Conservation (phyloP, 2,329 filamentous ascomycete species). For the Lasiodiplodia theobromae region DNA sequence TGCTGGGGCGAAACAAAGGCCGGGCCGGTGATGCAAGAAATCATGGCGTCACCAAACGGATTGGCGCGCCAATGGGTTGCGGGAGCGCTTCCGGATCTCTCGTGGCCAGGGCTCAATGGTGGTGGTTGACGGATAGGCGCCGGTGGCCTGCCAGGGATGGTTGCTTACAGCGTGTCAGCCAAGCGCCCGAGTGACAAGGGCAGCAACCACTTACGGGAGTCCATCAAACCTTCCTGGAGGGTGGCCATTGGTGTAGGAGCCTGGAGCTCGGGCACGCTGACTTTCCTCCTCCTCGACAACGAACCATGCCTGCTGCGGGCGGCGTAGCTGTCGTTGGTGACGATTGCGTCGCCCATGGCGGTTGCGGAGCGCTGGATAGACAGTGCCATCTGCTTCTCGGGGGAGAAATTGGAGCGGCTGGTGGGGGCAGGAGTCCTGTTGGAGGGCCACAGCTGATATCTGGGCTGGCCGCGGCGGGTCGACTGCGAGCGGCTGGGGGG, state of each 20-base stretch:
- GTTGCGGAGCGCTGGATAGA: conserved; percentile 48
- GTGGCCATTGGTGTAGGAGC: conserved; percentile 46
- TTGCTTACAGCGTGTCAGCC: conserved; percentile 39
- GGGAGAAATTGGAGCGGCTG: conserved; percentile 11
- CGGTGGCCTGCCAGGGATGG: conserved; percentile 49
- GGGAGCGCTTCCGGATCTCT: conserved; percentile 48
- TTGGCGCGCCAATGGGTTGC: conserved; percentile 42
- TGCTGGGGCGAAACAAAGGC: conserved; percentile 35
- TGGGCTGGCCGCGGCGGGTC: conserved; percentile 32
- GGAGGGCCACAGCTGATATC: conserved; percentile 48
- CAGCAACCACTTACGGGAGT: conserved; percentile 47
- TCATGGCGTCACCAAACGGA: conserved; percentile 50
- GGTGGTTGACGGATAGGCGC: conserved; percentile 40
- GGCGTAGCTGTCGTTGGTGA: conserved; percentile 41
- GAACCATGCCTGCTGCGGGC: conserved; percentile 46
- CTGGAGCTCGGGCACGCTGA: conserved; percentile 49
- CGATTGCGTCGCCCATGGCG: conserved; percentile 50
- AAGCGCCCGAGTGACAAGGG: conserved; percentile 5
- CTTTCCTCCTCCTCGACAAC: conserved; percentile 48
- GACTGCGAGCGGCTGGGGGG: conserved; percentile 12
- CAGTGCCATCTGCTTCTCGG: conserved; percentile 46
- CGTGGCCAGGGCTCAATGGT: conserved; percentile 39
- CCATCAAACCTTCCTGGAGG: conserved; percentile 46
- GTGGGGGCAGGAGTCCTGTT: conserved; percentile 13
- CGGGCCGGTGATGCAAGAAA: conserved; percentile 48